Conservation (phyloP, 2,329 filamentous ascomycete species). For the Pyrenochaeta sp. region DNA sequence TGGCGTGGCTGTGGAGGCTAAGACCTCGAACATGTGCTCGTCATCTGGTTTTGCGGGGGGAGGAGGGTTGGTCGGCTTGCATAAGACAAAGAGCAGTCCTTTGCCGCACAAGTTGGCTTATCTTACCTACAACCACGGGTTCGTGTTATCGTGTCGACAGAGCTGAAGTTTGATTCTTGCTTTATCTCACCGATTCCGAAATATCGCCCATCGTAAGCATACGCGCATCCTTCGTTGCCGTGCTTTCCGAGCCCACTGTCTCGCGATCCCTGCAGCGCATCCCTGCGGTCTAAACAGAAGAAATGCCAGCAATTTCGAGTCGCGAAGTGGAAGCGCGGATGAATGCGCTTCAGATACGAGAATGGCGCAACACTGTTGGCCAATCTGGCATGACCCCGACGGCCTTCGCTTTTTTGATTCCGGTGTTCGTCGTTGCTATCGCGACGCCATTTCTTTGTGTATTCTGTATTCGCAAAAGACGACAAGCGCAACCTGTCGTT, state of each 20-base stretch:
- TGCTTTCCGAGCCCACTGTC: background rate
- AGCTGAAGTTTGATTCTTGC: background rate
- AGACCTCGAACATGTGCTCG: slow-evolving; percentile 7
- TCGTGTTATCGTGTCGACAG: background rate
- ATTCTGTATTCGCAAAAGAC: slow-evolving; percentile 30
- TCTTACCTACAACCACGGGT: background rate
- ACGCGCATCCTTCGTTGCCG: background rate
- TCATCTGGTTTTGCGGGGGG: slow-evolving; percentile 16
- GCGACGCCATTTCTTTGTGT: slow-evolving; percentile 36
- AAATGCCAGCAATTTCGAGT: slow-evolving; percentile 22
- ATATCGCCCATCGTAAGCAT: background rate
- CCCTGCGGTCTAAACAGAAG: background rate
- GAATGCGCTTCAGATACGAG: slow-evolving; percentile 14
- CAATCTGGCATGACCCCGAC: slow-evolving; percentile 36
- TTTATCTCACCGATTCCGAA: background rate
- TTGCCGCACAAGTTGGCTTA: background rate
- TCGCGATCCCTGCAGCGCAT: background rate
- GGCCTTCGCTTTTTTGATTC: slow-evolving; percentile 40
- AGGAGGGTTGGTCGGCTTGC: slow-evolving; percentile 2
- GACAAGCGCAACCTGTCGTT: slow-evolving; percentile 10
- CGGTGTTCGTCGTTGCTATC: slow-evolving; percentile 39
- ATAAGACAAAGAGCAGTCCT: slow-evolving; percentile 1
- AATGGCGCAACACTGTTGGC: slow-evolving; percentile 26
- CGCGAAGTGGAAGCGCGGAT: background rate
- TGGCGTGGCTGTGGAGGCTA: slow-evolving; percentile 28